phyloP scores from a whole-genome alignment of 2,329 filamentous ascomycete species.

The Zymoseptoria passerinii region DNA sequence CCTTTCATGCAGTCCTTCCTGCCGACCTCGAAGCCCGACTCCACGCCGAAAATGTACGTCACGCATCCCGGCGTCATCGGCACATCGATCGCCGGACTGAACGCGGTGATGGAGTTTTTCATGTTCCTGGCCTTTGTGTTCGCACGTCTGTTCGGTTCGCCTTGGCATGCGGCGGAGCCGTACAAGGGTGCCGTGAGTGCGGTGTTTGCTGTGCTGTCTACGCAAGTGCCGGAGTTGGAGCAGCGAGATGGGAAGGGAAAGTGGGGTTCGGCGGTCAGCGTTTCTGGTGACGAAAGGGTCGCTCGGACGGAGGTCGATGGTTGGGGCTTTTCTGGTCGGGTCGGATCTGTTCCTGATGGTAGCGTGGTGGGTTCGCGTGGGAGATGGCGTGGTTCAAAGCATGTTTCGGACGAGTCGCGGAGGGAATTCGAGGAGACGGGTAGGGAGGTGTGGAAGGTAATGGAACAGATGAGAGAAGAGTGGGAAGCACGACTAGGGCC shows the following conservation, averaged over 20 bases:
- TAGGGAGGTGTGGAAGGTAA: slow-evolving; percentile 37
- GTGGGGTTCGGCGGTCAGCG: slow-evolving; percentile 71
- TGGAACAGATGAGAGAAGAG: slow-evolving; percentile 29
- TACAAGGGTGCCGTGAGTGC: slow-evolving; percentile 71
- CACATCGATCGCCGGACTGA: slow-evolving; percentile 71
- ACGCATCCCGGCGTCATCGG: slow-evolving; percentile 80
- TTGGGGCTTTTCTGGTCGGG: slow-evolving; percentile 61
- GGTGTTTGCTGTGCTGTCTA: slow-evolving; percentile 68
- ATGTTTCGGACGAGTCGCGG: slow-evolving; percentile 58
- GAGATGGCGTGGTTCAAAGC: slow-evolving; percentile 50
- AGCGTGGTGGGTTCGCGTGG: slow-evolving; percentile 41
- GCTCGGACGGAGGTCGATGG: slow-evolving; percentile 77
- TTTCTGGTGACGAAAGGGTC: slow-evolving; percentile 47
- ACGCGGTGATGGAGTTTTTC: slow-evolving; percentile 57
- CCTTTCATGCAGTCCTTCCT: slow-evolving; percentile 53
- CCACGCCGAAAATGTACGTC: slow-evolving; percentile 61
- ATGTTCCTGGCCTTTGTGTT: slow-evolving; percentile 64
- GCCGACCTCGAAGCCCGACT: slow-evolving; percentile 24
- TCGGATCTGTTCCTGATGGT: slow-evolving; percentile 40
- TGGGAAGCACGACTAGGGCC: slow-evolving; percentile 36
- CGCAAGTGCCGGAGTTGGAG: slow-evolving; percentile 50
- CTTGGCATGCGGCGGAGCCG: slow-evolving; percentile 73
- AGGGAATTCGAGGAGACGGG: slow-evolving; percentile 64
- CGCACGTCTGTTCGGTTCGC: slow-evolving; percentile 69
- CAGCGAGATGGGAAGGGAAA: slow-evolving; percentile 53